phyloP scores from a whole-genome alignment of 2,329 filamentous ascomycete genomes.

The Lachnellula subtilissima region DNA sequence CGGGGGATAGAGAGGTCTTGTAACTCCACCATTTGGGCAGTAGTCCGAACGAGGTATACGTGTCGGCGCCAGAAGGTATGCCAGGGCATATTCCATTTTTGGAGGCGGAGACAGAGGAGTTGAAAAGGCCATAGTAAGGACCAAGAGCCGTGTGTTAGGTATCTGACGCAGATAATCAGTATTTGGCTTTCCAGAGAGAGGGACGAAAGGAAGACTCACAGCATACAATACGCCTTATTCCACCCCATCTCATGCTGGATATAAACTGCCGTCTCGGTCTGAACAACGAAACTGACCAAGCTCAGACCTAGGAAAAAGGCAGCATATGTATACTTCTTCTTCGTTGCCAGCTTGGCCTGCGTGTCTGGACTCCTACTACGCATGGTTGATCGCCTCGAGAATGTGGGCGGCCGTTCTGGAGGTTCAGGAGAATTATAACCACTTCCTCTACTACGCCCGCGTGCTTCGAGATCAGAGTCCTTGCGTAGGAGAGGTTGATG shows the following conservation, averaged over 20 bases:
- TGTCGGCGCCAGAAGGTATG: conserved; percentile 77
- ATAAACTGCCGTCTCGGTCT: conserved; percentile 93
- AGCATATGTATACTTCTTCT: conserved; percentile 82
- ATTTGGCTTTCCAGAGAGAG: conserved; percentile 5
- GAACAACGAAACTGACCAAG: conserved; percentile 81
- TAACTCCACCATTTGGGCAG: conserved; percentile 80
- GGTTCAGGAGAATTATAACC: conserved; percentile 25
- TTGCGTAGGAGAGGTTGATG: conserved; percentile 33
- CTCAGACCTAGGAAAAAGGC: conserved; percentile 77
- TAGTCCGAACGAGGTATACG: conserved; percentile 56
- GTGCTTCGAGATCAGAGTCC: conserved; percentile 19
- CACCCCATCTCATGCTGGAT: conserved; percentile 89
- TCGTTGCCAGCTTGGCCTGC: conserved; percentile 60
- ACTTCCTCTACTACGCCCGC: conserved; percentile 28
- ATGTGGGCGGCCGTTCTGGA: conserved; percentile 29
- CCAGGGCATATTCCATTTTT: conserved; percentile 77
- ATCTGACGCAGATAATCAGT: conserved; percentile 38
- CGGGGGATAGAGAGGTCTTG: conserved; percentile 64
- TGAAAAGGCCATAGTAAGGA: conserved; percentile 81
- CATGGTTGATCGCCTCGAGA: conserved; percentile 61
- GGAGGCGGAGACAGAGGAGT: conserved; percentile 72
- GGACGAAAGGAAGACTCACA: conserved; percentile 48
- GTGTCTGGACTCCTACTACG: conserved; percentile 71
- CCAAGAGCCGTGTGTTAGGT: conserved; percentile 95
- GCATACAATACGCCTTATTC: conserved; percentile 99